Percentiles rank a stretch among this genome's conserved stretches.
phyloP scores from a whole-genome alignment of 2,329 filamentous ascomycete genomes.

The Ophiocordyceps camponoti-rufipedis region DNA sequence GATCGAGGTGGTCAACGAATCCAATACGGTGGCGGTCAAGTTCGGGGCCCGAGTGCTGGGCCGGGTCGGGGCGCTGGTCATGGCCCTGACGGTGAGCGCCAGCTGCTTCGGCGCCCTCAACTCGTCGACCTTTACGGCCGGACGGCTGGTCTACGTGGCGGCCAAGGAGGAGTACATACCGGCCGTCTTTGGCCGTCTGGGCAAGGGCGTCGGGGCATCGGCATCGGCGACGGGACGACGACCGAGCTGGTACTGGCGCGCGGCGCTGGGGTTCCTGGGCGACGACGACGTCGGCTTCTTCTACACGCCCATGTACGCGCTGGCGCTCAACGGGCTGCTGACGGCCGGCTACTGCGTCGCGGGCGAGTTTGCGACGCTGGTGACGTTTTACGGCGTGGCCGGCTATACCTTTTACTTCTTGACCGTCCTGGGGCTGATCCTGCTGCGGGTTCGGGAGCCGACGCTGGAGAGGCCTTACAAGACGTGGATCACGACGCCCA shows the following conservation, averaged over 20 bases:
- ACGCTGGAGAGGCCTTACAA: constrained; percentile 77
- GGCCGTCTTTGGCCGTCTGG: constrained; percentile 63
- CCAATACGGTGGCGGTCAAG: constrained; percentile 89
- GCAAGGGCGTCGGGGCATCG: constrained; percentile 33
- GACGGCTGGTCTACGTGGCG: constrained; percentile 80
- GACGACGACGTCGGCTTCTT: constrained; percentile 69
- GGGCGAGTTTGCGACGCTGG: constrained; percentile 77
- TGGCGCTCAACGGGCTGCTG: constrained; percentile 60
- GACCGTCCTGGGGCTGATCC: constrained; percentile 81
- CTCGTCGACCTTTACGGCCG: constrained; percentile 83
- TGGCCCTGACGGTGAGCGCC: constrained; percentile 77
- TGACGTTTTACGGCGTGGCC: constrained; percentile 95
- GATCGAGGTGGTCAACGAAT: constrained; percentile 57
- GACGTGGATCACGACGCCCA: constrained; percentile 92
- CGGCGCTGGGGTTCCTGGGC: constrained; percentile 44
- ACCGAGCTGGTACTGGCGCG: constrained; percentile 38
- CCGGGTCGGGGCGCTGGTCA: constrained; percentile 57
- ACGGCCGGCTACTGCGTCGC: constrained; percentile 64
- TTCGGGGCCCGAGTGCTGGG: constrained; percentile 88
- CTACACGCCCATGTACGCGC: constrained; percentile 85
- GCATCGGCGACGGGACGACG: constrained; percentile 24
- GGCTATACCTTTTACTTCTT: constrained; percentile 97
- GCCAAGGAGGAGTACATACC: constrained; percentile 93
- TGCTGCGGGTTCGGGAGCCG: constrained; percentile 76
- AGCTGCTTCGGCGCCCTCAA: constrained; percentile 93